phyloP scores from a whole-genome alignment of 2,329 filamentous ascomycete genomes.

The Dactylellina haptotyla region DNA sequence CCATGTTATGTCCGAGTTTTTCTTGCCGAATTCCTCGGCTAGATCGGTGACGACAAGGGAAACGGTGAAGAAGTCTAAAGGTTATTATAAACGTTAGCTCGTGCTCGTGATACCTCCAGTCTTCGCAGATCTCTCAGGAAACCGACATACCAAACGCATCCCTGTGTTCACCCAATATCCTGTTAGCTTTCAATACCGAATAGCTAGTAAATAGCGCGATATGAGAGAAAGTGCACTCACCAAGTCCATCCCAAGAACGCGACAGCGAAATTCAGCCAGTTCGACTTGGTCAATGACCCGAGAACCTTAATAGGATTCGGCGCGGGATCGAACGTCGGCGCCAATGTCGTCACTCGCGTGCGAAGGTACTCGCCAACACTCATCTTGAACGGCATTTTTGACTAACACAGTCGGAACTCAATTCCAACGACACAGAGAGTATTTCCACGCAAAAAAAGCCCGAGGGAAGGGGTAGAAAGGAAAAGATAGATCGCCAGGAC shows the following conservation, averaged over 20 bases:
- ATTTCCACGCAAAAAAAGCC: too few species aligned
- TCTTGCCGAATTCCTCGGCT: slow-evolving; percentile 66
- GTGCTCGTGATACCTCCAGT: not conserved
- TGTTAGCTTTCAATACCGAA: not conserved
- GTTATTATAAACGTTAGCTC: not conserved
- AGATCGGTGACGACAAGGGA: slow-evolving; percentile 70
- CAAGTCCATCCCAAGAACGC: slow-evolving; percentile 69
- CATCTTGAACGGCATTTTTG: slow-evolving; percentile 36
- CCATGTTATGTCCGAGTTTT: slow-evolving; percentile 71
- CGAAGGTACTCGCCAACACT: slow-evolving; percentile 45
- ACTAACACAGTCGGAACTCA: not conserved
- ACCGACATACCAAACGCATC: slow-evolving; percentile 75
- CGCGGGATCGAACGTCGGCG: slow-evolving; percentile 68
- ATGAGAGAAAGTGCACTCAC: slow-evolving; percentile 32
- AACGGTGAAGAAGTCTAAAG: slow-evolving; percentile 72
- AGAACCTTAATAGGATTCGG: slow-evolving; percentile 66
- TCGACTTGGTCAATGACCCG: slow-evolving; percentile 65
- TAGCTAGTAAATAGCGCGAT: not conserved
- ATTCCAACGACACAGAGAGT: not conserved
- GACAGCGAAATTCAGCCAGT: slow-evolving; percentile 66
- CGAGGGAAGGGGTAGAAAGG: not conserved
- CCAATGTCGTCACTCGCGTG: slow-evolving; percentile 69
- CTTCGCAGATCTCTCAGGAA: not conserved
- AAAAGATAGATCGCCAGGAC: too few species aligned
- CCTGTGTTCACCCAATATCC: slow-evolving; percentile 61